Evolutionary conservation across 768 basidiomycete species (phyloP).

Genomic region (Calocybe cyanea): DNA sequence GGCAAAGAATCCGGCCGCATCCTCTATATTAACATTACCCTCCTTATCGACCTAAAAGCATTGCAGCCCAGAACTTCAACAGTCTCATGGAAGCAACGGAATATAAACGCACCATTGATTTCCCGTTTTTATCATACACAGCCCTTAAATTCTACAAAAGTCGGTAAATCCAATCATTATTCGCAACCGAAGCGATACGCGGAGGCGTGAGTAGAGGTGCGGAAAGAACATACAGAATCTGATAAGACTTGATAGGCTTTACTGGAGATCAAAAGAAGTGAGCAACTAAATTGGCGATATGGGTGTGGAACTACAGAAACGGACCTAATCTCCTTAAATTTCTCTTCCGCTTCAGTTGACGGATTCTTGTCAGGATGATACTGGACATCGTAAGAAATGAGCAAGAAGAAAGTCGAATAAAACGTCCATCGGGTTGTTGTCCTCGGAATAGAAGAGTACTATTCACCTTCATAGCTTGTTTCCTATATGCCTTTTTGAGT

Average conservation of each 20-base stretch:
- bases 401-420: neutral
- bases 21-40: slow-evolving; percentile 76
- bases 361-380: slow-evolving; percentile 96
- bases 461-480: slow-evolving; percentile 86
- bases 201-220: slow-evolving; percentile 3
- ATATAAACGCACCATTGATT: slow-evolving; percentile 60
- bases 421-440: neutral
- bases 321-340: slow-evolving; percentile 95
- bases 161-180: slow-evolving; percentile 1
- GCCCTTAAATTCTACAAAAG: slow-evolving; percentile 66
- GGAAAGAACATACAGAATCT: slow-evolving; percentile 56
- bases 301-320: slow-evolving; percentile 10
- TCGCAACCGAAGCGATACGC: neutral
- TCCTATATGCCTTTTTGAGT: slow-evolving; percentile 94
- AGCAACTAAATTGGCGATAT: neutral
- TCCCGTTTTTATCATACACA: slow-evolving; percentile 95
- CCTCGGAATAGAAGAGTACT: slow-evolving; percentile 2
- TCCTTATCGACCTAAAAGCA: slow-evolving; percentile 63
- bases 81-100: neutral
- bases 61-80: neutral
- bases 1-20: slow-evolving; percentile 93
- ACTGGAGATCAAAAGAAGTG: slow-evolving; percentile 34
- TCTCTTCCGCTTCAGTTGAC: slow-evolving; percentile 89
- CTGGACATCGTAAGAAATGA: slow-evolving; percentile 31
- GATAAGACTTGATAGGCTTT: slow-evolving; percentile 95